These are phyloP conservation scores for Mycena pura DNA, from an alignment of 768 basidiomycete species.

Conservation along the genomic window DNA sequence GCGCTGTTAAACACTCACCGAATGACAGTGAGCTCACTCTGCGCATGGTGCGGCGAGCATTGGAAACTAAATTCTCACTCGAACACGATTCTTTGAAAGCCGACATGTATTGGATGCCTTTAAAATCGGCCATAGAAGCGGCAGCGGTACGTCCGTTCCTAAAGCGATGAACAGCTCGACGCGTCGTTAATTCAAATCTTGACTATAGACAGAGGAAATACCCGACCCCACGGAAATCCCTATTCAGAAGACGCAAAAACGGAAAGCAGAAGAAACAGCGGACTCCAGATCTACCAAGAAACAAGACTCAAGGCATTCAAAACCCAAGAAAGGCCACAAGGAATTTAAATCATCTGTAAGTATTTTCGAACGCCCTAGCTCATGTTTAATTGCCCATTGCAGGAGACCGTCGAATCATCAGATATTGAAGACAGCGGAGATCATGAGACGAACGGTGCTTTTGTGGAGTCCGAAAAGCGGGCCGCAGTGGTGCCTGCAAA, in stretches of 20 bases:
- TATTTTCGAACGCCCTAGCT: background rate
- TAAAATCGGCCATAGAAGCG: constrained; percentile 46
- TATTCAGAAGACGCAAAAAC: constrained; percentile 1
- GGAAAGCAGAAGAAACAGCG: constrained; percentile 15
- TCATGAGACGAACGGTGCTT: background rate
- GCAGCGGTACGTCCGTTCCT: constrained; percentile 1
- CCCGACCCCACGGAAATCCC: background rate
- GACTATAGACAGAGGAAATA: background rate
- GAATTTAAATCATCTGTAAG: constrained; percentile 48
- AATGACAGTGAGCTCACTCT: constrained; percentile 53
- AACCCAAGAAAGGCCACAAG: constrained; percentile 26
- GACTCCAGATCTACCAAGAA: constrained; percentile 22
- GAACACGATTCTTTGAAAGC: constrained; percentile 49
- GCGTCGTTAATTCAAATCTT: background rate
- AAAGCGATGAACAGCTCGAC: background rate
- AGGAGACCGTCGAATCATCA: constrained; percentile 45
- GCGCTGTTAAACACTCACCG: background rate
- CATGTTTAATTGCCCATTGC: constrained; percentile 3
- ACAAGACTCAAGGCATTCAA: constrained; percentile 1
- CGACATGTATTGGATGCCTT: constrained; percentile 49
- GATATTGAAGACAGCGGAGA: constrained; percentile 41
- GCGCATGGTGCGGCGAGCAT: constrained; percentile 54
- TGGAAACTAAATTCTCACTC: constrained; percentile 57
- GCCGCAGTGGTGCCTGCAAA: background rate
- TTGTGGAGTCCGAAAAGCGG: background rate